Percentiles rank a stretch among this genome's conserved stretches.
phyloP scores from a whole-genome alignment of 805 yeast species.

The Suhomyces faveliae region DNA sequence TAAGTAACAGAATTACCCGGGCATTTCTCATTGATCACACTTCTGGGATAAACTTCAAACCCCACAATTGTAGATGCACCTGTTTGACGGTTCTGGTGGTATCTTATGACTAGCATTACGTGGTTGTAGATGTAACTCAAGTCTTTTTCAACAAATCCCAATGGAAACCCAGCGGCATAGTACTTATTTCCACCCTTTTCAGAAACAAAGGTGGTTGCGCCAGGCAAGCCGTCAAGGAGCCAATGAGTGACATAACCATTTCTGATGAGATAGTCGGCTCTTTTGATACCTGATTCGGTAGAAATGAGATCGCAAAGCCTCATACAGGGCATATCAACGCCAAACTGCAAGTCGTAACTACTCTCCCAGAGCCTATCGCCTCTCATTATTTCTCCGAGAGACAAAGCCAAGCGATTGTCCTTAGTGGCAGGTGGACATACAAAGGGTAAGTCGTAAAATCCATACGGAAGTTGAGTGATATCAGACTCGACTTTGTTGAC shows the following conservation, averaged over 20 bases:
- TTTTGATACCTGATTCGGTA: conserved; percentile 46
- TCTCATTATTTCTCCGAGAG: conserved; percentile 71
- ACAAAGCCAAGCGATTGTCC: conserved; percentile 61
- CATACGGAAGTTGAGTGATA: conserved; percentile 70
- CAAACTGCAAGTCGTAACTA: conserved; percentile 63
- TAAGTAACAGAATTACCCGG: conserved; percentile 70
- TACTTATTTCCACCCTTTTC: conserved; percentile 59
- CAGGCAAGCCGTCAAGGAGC: conserved; percentile 81
- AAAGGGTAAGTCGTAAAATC: conserved; percentile 75
- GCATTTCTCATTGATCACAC: conserved; percentile 65
- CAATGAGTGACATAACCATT: conserved; percentile 79
- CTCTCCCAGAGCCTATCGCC: conserved; percentile 82
- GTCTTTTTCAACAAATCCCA: conserved; percentile 67
- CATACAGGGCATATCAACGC: conserved; percentile 62
- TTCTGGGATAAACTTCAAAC: conserved; percentile 84
- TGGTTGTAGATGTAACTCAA: conserved; percentile 69
- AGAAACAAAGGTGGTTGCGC: conserved; percentile 76
- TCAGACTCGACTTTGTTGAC: conserved; percentile 82
- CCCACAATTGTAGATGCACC: conserved; percentile 68
- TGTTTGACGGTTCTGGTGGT: conserved; percentile 47
- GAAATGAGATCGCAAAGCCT: conserved; percentile 68
- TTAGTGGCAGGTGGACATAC: conserved; percentile 65
- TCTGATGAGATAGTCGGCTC: conserved; percentile 61
- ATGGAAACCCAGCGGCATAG: conserved; percentile 83
- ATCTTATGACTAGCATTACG: conserved; percentile 75